Conservation (phyloP, 2,329 filamentous ascomycete species). For the Fusarium sp. region DNA sequence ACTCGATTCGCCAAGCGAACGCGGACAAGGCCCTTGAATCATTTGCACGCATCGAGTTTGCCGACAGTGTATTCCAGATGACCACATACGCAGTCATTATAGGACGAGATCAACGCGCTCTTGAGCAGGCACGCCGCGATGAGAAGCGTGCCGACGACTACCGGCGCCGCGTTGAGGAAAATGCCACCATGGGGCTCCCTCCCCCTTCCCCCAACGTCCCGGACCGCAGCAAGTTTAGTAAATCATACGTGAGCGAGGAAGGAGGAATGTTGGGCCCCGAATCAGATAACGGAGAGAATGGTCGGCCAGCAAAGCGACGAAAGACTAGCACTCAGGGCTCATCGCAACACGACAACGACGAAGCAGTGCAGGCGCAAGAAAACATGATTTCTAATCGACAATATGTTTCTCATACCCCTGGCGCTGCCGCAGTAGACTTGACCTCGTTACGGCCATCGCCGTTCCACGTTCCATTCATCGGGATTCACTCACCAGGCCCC, state of each 20-base stretch:
- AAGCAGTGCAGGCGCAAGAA: conserved; percentile 56
- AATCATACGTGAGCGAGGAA: conserved; percentile 78
- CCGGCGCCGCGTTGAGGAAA: conserved; percentile 62
- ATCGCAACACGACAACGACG: conserved; percentile 60
- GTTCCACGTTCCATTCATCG: conserved; percentile 75
- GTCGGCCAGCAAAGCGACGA: conserved; percentile 64
- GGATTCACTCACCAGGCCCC: conserved; percentile 79
- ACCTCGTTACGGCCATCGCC: conserved; percentile 73
- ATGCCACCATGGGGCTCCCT: conserved; percentile 65
- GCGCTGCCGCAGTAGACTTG: conserved; percentile 73
- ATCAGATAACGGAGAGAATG: conserved; percentile 69
- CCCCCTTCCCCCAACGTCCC: conserved; percentile 66
- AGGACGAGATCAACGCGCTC: conserved; percentile 77
- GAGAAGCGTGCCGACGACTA: conserved; percentile 65
- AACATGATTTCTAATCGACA: conserved; percentile 71
- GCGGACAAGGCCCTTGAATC: conserved; percentile 66
- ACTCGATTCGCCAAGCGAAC: conserved; percentile 54
- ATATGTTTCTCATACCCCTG: conserved; percentile 73
- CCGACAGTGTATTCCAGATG: conserved; percentile 85
- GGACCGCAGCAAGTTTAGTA: conserved; percentile 71
- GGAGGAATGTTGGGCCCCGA: conserved; percentile 78
- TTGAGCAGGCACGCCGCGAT: conserved; percentile 68
- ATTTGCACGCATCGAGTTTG: conserved; percentile 77
- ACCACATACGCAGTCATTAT: conserved; percentile 81
- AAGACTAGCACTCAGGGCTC: conserved; percentile 63